Evolutionary conservation across 2,329 filamentous ascomycete species (phyloP).

Genomic region (Curvularia sp.): DNA sequence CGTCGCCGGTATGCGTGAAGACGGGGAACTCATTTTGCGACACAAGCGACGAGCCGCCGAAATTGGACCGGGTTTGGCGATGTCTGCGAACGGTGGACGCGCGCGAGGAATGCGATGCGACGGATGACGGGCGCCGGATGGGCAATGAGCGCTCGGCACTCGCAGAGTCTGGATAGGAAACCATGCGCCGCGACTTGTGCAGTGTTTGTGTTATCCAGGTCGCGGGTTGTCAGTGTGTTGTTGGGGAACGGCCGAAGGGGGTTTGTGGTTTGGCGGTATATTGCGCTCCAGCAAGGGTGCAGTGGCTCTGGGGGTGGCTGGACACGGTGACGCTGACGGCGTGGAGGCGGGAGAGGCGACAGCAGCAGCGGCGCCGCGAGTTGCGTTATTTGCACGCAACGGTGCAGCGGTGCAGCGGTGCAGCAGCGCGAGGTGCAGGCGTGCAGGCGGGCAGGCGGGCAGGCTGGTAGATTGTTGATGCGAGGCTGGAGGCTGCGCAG

Average conservation of each 20-base stretch:
- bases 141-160: constrained; percentile 63
- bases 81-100: constrained; percentile 66
- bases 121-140: constrained; percentile 67
- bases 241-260: constrained; percentile 12
- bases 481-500: constrained; percentile 21
- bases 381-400: constrained; percentile 36
- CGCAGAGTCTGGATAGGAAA: constrained; percentile 66
- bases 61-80: constrained; percentile 81
- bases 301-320: constrained; percentile 22
- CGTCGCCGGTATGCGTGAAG: constrained; percentile 89
- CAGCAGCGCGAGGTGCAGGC: background rate
- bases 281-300: constrained; percentile 10
- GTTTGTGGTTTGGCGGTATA: constrained; percentile 7
- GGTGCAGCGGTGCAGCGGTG: constrained; percentile 26
- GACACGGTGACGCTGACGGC: constrained; percentile 23
- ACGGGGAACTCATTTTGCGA: constrained; percentile 91
- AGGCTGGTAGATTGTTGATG: constrained; percentile 17
- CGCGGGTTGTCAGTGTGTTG: constrained; percentile 9
- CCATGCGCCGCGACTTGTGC: constrained; percentile 57
- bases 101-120: constrained; percentile 64
- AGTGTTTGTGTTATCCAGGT: constrained; percentile 5
- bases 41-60: constrained; percentile 70
- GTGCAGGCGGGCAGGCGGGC: background rate
- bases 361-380: constrained; percentile 40
- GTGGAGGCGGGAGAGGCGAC: constrained; percentile 29